Evolutionary conservation across 129 eudicot species (phyloP), one percentile per base, ranked within the genome.

Genomic region (Tagetes patula): DNA sequence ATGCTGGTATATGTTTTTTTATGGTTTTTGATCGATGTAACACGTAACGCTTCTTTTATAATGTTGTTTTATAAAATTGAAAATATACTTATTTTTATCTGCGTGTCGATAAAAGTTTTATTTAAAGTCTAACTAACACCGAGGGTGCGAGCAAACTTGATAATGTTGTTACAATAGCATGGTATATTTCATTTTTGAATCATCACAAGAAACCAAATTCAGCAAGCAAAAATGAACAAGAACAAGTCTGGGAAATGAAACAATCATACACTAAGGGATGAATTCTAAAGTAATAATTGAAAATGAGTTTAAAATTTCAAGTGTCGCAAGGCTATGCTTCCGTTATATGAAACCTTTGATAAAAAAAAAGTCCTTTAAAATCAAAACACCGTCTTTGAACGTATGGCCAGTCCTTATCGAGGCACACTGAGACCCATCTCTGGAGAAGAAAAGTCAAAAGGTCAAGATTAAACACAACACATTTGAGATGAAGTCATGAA

Each of bases 371-470:
- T 36, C 73, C 56, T 73, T 75, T 77, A 65, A 64, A 68, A 65
- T 49, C 77, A 70, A 53, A 58, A 76, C 60, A 31, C 55, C 78
- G 48, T 0, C 33, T 78, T 40, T 41, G 65, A 61, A 5, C 46
- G 14, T 5, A 36, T 12, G 20, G 33, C 36, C 76, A 66, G 71
- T 70, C 75, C 7, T 80, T 84, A 89, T 84, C 92, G 96, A 61
- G 96, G 96, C 81, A 89, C 96, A 63, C 89, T 82, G 54, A 82
- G 89, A 68, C 96, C 96, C 77, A 89, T 73, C 79, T 86, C 96
- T 89, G 89, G 45, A 82, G 20, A 75, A 37, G 33, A 6, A 43
- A 48, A 4, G 76, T 46, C 60, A 46, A 31, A 43, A 69, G 55
- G 45, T 50, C 39, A 11, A 55, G 39, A 52, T 71, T 50, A 64